Conservation (phyloP, 2,329 filamentous ascomycete species). For the Aureobasidium pullulans region DNA sequence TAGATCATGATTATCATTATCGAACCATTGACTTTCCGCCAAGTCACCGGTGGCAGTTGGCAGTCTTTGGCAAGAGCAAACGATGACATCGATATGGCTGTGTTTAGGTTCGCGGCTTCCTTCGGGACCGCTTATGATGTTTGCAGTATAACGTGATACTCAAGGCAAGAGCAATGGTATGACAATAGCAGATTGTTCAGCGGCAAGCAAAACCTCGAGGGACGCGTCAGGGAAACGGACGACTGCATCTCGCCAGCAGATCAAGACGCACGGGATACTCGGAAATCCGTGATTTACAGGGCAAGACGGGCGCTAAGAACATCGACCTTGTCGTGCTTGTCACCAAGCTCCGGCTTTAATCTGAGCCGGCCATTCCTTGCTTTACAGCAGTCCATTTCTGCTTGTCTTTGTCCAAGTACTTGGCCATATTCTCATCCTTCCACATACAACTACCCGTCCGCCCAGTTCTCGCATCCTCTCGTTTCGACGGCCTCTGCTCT, state of each 20-base stretch:
- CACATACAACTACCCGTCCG: neutral
- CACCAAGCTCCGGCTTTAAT: neutral
- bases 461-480: neutral
- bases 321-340: neutral
- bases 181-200: neutral
- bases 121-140: neutral
- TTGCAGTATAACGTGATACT: neutral
- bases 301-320: neutral
- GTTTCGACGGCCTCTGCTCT: neutral
- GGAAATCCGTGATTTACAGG: constrained; percentile 1
- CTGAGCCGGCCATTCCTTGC: neutral
- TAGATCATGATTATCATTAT: neutral
- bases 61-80: neutral
- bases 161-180: neutral
- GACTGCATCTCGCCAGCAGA: constrained; percentile 6
- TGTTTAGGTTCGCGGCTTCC: neutral
- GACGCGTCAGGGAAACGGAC: neutral
- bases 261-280: neutral
- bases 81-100: neutral
- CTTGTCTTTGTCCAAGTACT: constrained; percentile 8
- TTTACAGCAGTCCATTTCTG: neutral
- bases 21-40: neutral
- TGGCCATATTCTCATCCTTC: neutral
- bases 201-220: constrained; percentile 1
- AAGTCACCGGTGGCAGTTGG: constrained; percentile 1